phyloP scores from a whole-genome alignment of 768 basidiomycete species.

The Pleurotus salmoneostramineus region DNA sequence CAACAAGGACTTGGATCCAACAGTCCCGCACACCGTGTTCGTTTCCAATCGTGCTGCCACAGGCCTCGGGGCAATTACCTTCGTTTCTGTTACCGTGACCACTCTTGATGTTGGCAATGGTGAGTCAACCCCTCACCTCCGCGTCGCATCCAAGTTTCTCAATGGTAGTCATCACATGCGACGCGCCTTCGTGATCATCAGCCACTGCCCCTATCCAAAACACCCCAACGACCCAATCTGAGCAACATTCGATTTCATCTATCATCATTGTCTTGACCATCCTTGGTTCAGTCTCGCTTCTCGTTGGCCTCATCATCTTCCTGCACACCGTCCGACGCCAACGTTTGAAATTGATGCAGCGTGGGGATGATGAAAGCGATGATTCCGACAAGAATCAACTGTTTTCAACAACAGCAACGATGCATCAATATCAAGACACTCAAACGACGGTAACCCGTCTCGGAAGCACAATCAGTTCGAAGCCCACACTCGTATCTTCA shows the following conservation, averaged over 20 bases:
- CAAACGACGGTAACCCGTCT: background rate
- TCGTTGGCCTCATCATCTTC: constrained; percentile 8
- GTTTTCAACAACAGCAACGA: background rate
- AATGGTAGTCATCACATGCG: background rate
- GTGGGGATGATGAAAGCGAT: background rate
- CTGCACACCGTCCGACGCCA: background rate
- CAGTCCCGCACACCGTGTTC: background rate
- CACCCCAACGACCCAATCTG: background rate
- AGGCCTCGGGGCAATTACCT: constrained; percentile 1
- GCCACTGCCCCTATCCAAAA: background rate
- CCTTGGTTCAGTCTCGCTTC: constrained; percentile 7
- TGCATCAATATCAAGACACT: background rate
- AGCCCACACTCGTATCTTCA: background rate
- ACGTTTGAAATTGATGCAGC: background rate
- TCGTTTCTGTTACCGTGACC: constrained; percentile 1
- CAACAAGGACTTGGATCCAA: background rate
- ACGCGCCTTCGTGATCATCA: background rate
- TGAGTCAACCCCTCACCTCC: background rate
- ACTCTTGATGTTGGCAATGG: background rate
- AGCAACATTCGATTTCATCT: constrained; percentile 1
- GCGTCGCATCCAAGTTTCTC: background rate
- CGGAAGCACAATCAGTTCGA: background rate
- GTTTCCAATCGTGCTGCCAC: background rate
- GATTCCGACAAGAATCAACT: background rate
- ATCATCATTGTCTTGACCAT: constrained; percentile 5